Evolutionary conservation across 2,329 filamentous ascomycete genomes (phyloP).

Genomic region (Sclerotinia glacialis): DNA sequence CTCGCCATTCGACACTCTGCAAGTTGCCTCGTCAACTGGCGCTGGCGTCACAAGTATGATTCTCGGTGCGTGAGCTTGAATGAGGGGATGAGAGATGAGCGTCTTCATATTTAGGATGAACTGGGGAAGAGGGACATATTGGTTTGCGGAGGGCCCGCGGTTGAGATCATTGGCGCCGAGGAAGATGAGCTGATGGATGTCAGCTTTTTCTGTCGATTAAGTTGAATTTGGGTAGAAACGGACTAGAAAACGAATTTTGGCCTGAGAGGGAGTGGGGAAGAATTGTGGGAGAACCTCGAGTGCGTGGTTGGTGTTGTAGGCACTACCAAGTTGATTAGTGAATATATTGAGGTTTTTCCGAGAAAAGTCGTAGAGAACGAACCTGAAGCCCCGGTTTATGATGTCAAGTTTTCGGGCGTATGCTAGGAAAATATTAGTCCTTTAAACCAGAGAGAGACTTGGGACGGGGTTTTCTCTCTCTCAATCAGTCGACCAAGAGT

Average conservation of each 20-base stretch:
- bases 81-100: conserved; percentile 68
- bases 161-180: conserved; percentile 89
- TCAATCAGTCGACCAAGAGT: neutral
- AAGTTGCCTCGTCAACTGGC: conserved; percentile 73
- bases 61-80: conserved; percentile 66
- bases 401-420: conserved; percentile 25
- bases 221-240: conserved; percentile 36
- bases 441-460: neutral
- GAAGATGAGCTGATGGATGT: conserved; percentile 51
- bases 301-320: conserved; percentile 32
- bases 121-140: conserved; percentile 70
- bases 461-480: neutral
- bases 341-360: neutral
- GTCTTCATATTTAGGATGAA: conserved; percentile 69
- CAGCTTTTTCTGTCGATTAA: neutral
- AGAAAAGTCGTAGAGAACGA: too few species aligned
- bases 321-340: conserved; percentile 23
- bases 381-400: conserved; percentile 30
- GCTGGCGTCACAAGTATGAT: conserved; percentile 81
- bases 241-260: conserved; percentile 41
- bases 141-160: conserved; percentile 55
- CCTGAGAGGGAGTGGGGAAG: conserved; percentile 32
- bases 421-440: neutral
- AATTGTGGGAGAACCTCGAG: conserved; percentile 26
- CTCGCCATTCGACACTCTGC: conserved; percentile 33